Evolutionary conservation across 176 grass and related monocot species (phyloP).

Genomic region (Ananas comosus): DNA sequence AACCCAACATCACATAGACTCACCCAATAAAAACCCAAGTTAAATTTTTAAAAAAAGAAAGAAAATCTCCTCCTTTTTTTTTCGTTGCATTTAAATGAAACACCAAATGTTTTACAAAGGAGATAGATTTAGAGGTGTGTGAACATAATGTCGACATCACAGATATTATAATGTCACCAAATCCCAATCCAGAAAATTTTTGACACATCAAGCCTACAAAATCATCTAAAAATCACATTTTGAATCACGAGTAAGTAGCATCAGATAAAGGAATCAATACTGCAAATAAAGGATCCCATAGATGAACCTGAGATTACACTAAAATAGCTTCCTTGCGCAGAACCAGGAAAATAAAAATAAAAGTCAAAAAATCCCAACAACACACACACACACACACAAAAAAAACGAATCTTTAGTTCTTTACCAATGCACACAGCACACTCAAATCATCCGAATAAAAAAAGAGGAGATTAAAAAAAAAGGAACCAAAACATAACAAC

Average conservation of each 20-base stretch:
- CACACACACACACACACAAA: neutral
- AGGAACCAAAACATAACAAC: neutral
- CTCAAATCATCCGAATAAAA: neutral
- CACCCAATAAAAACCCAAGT: neutral
- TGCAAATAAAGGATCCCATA: neutral
- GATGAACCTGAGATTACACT: neutral
- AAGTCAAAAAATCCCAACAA: neutral
- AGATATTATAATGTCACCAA: neutral
- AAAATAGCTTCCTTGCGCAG: neutral
- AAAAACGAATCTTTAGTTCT: neutral
- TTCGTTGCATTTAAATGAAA: neutral
- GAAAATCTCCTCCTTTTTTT: neutral
- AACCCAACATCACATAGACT: too few species aligned
- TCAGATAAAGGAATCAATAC: neutral
- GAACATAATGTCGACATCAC: neutral
- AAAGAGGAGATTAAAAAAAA: neutral
- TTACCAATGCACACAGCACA: neutral
- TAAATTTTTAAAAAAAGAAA: neutral
- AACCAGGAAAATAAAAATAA: neutral
- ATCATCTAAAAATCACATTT: neutral
- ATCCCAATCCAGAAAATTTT: neutral
- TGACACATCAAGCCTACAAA: neutral
- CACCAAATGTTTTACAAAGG: neutral
- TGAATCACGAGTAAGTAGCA: neutral
- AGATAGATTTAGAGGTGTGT: neutral